Conservation (phyloP, 2,329 filamentous ascomycete genomes). For the Helotiales sp. region DNA sequence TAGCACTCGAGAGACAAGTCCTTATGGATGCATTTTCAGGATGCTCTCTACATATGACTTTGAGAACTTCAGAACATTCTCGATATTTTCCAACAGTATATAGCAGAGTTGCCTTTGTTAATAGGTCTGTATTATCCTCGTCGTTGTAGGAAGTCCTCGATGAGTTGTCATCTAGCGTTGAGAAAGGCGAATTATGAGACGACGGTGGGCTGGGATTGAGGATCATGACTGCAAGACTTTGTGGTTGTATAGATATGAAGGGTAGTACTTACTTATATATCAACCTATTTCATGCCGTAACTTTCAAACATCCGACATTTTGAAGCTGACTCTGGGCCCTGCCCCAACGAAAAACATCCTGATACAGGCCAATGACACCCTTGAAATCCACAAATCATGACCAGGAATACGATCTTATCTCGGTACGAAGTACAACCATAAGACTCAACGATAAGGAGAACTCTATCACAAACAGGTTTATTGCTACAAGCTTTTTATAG, state of each 20-base stretch:
- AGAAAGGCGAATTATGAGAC: not conserved
- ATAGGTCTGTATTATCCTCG: not conserved
- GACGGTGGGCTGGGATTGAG: not conserved
- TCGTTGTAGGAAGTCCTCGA: not conserved
- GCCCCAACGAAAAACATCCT: not conserved
- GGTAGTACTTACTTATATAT: not conserved
- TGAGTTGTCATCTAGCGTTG: not conserved
- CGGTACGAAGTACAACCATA: not conserved
- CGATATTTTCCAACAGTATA: slow-evolving; percentile 12
- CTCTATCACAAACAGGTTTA: too few relatives aligned
- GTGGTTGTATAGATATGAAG: not conserved
- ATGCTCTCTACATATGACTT: slow-evolving; percentile 5
- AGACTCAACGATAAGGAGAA: not conserved
- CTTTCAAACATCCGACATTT: not conserved
- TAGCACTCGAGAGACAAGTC: slow-evolving; percentile 3
- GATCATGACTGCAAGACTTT: not conserved
- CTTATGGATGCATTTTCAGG: slow-evolving; percentile 8
- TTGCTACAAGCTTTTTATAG: too few relatives aligned
- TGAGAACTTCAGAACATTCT: slow-evolving; percentile 10
- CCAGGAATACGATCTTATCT: not conserved
- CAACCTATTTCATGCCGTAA: not conserved
- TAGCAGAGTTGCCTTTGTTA: not conserved
- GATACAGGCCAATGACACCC: not conserved
- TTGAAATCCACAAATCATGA: not conserved
- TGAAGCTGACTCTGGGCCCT: not conserved